Conservation (phyloP, 352 stramenopile genomes). For the Globisporangium viniferum region DNA sequence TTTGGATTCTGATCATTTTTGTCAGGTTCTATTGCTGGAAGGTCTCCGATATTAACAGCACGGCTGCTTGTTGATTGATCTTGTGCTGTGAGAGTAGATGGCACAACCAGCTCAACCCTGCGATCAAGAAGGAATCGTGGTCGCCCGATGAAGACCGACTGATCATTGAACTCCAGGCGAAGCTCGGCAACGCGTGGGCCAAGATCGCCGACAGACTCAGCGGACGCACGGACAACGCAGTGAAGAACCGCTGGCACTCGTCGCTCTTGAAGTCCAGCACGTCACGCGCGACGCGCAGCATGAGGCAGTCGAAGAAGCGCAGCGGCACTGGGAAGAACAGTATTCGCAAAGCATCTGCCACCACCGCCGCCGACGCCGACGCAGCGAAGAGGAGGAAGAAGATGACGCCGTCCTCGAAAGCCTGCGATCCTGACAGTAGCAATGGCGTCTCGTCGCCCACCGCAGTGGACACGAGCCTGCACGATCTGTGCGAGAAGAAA, state of each 20-base stretch:
- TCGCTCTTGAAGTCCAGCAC: constrained; percentile 9
- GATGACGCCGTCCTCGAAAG: neutral
- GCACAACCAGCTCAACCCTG: constrained; percentile 35
- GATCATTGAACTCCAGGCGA: constrained; percentile 27
- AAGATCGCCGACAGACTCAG: constrained; percentile 41
- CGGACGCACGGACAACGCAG: constrained; percentile 48
- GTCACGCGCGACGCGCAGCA: neutral
- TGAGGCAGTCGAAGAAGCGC: constrained; percentile 1
- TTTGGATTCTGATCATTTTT: no score
- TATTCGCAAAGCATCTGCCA: neutral
- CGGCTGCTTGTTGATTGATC: neutral
- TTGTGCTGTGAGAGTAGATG: constrained; percentile 10
- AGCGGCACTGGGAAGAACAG: neutral
- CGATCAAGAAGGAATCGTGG: constrained; percentile 39
- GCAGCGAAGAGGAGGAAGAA: neutral
- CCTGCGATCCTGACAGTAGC: neutral
- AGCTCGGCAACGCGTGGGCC: constrained; percentile 42
- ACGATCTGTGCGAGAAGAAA: neutral
- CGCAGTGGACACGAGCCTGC: neutral
- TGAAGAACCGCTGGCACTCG: constrained; percentile 56
- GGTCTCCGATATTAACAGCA: neutral
- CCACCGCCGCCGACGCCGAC: no score
- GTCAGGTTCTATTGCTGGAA: no score
- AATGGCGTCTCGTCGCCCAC: constrained; percentile 1
- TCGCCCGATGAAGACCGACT: constrained; percentile 31